Evolutionary conservation across 805 yeast species (phyloP), one percentile per base, ranked within the genome.

Genomic region (Saccharomycopsis sp.): DNA sequence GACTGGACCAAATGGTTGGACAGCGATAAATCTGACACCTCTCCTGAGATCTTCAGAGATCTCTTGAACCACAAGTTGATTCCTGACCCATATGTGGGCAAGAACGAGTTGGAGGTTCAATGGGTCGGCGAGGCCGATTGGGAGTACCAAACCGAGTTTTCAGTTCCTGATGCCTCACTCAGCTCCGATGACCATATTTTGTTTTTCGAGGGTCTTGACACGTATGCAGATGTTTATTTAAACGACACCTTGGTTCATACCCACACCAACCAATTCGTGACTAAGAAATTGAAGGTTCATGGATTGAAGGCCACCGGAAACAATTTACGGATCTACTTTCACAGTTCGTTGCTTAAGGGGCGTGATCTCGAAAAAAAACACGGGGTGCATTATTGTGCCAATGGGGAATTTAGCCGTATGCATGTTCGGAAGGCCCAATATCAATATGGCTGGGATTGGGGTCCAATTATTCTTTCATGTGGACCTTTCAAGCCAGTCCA

Each of bases 371-470:
- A 49, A 24, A 58, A 50, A 20, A 49, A 2, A 12, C 25, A 49
- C 35, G 61, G 61, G 8, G 25, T 55, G 29, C 24, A 54, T 12
- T 41, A 22, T 8, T 17, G 47, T 38, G 38, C 58, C 14, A 58
- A 58, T 59, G 82, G 81, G 2, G 81, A 78, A 17, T 59, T 74
- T 8, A 66, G 73, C 53, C 69, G 84, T 44, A 66, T 75, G 56
- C 74, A 77, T 56, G 73, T 75, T 17, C 69, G 84, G 62, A 79
- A 79, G 64, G 80, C 83, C 1, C 83, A 78, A 64, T 79, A 79
- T 63, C 81, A 78, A 60, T 80, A 71, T 63, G 84, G 84, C 1
- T 80, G 83, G 84, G 84, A 80, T 65, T 80, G 84, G 84, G 83
- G 83, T 19, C 80, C 67, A 65, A 55, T 34, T 23, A 22, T 58